Evolutionary conservation across 192 early-diverging fungal genomes (phyloP).

Genomic region (Linnemannia exigua): DNA sequence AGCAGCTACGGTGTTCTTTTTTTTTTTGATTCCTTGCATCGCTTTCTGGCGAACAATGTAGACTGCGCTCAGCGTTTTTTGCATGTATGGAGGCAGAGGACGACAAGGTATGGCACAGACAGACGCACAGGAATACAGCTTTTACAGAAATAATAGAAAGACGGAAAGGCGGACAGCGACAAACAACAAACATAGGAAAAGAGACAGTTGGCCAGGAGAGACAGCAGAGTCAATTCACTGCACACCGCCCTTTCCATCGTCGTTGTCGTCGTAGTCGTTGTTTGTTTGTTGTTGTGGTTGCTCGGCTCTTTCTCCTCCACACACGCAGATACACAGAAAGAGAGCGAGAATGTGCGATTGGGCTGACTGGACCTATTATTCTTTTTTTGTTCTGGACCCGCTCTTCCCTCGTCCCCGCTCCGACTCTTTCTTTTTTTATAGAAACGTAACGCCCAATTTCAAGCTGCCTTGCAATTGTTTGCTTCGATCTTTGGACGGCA

Average conservation of each 20-base stretch:
- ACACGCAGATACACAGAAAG: background rate
- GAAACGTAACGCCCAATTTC: constrained; percentile 35
- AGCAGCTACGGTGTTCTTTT: background rate
- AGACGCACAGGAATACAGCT: background rate
- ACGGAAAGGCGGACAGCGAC: background rate
- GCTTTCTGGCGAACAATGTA: constrained; percentile 1
- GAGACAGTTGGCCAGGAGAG: background rate
- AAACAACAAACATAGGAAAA: background rate
- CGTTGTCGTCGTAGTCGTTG: background rate
- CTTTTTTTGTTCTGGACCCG: background rate
- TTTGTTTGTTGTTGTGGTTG: too few relatives aligned
- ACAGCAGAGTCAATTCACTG: background rate
- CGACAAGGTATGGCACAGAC: constrained; percentile 27
- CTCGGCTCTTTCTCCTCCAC: background rate
- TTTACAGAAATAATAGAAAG: background rate
- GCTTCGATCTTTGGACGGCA: constrained; percentile 54
- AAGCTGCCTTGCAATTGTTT: constrained; percentile 40
- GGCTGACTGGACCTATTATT: constrained; percentile 4
- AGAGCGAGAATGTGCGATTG: background rate
- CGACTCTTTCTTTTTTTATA: background rate
- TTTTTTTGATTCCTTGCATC: background rate
- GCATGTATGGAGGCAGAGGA: constrained; percentile 52
- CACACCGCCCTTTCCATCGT: background rate
- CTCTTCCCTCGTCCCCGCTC: background rate
- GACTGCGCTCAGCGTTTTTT: constrained; percentile 50